Conservation (phyloP, 495 filamentous ascomycete genomes). For the Diplogelasinospora grovesii region DNA sequence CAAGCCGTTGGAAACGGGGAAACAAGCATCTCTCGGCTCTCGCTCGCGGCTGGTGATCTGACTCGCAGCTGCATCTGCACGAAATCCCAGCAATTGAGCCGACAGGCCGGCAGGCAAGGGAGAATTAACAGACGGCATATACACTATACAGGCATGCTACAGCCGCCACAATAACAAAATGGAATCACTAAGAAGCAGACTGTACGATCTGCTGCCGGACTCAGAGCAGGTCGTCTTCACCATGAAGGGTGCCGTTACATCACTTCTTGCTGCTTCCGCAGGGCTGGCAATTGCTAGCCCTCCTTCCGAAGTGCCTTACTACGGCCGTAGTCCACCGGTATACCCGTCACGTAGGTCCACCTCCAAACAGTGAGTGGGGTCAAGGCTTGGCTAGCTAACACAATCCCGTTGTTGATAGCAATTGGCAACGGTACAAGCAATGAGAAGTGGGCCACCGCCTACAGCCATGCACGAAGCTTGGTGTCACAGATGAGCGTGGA, state of each 20-base stretch:
- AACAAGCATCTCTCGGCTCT: too few species aligned
- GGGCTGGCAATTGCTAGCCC: neutral
- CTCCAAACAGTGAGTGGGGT: too few species aligned
- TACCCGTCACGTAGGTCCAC: conserved; percentile 44
- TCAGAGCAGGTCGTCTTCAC: conserved; percentile 12
- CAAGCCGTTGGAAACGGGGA: too few species aligned
- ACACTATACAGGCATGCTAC: too few species aligned
- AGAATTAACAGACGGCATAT: too few species aligned
- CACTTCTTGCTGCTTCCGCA: conserved; percentile 13
- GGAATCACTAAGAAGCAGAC: conserved; percentile 8
- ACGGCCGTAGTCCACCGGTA: conserved; percentile 37
- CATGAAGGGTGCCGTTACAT: conserved; percentile 12
- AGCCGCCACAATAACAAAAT: neutral
- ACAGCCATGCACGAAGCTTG: conserved; percentile 26
- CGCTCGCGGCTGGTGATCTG: too few species aligned
- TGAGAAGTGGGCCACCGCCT: conserved; percentile 29
- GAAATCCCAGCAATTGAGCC: too few species aligned
- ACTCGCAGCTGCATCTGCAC: too few species aligned
- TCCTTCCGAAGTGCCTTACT: conserved; percentile 23
- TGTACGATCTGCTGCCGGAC: conserved; percentile 2
- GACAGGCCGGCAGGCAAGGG: too few species aligned
- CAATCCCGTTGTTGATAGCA: conserved; percentile 18
- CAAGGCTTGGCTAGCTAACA: neutral
- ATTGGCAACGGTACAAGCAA: conserved; percentile 40
- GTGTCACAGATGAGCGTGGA: conserved; percentile 32